Evolutionary conservation across 306 rosid genomes (phyloP).

Genomic region (Comarum palustre): DNA sequence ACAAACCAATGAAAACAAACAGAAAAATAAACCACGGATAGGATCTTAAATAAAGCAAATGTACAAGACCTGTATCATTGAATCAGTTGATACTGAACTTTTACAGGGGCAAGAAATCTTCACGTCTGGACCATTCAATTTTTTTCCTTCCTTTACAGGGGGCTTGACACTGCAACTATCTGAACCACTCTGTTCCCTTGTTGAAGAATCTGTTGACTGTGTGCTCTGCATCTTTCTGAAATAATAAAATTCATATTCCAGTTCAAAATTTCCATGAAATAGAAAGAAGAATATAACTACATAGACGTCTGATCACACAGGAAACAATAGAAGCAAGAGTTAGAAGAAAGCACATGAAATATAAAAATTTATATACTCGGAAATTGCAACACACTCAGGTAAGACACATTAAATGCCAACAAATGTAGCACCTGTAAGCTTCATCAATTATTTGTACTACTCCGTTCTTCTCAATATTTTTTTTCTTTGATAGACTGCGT

Average conservation of each 20-base stretch:
- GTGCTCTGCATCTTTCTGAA: slow-evolving; percentile 85
- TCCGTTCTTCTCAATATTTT: slow-evolving; percentile 14
- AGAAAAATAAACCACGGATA: neutral
- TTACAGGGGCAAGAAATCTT: slow-evolving; percentile 92
- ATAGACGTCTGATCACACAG: slow-evolving; percentile 3
- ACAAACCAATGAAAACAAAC: neutral
- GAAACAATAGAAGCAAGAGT: neutral
- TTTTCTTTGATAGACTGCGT: slow-evolving; percentile 10
- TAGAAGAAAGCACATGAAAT: neutral
- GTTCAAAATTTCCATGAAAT: neutral
- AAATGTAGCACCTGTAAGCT: slow-evolving; percentile 20
- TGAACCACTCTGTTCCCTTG: slow-evolving; percentile 74
- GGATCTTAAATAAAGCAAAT: slow-evolving; percentile 15
- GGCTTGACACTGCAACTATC: slow-evolving; percentile 70
- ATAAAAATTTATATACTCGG: neutral
- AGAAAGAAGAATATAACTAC: neutral
- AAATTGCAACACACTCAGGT: neutral
- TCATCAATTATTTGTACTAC: slow-evolving; percentile 10
- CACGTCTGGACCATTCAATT: slow-evolving; percentile 41
- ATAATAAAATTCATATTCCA: slow-evolving; percentile 6
- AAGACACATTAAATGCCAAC: neutral
- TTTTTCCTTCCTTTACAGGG: slow-evolving; percentile 63
- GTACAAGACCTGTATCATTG: slow-evolving; percentile 59
- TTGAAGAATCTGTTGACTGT: slow-evolving; percentile 75
- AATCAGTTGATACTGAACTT: slow-evolving; percentile 60